Evolutionary conservation across 1,139 yeast genomes (phyloP).

Genomic region (Hansenula sp.): DNA sequence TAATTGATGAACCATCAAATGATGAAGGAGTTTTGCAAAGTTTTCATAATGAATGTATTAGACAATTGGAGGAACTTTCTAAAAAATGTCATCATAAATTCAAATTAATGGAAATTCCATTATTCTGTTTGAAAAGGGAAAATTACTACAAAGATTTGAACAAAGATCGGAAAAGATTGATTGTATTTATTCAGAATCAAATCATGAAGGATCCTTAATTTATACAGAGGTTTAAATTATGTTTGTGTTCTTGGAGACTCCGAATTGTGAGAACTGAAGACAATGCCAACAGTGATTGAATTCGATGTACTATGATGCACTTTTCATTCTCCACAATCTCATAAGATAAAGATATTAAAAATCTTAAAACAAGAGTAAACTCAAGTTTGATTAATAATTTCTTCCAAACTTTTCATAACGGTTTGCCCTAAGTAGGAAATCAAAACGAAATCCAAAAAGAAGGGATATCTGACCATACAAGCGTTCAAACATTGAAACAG

Average conservation of each 20-base stretch:
- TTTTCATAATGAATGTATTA: background rate
- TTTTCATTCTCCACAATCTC: slow-evolving; percentile 3
- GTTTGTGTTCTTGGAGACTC: slow-evolving; percentile 30
- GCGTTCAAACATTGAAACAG: background rate
- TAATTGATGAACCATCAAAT: background rate
- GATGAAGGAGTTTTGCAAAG: background rate
- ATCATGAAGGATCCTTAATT: background rate
- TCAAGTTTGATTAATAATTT: too few species aligned
- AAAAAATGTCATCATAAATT: slow-evolving; percentile 7
- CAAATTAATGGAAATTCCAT: slow-evolving; percentile 9
- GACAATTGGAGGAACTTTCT: slow-evolving; percentile 4
- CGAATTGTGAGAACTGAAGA: slow-evolving; percentile 14
- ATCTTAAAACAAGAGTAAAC: background rate
- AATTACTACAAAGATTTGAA: slow-evolving; percentile 3
- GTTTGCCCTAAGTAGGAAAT: slow-evolving; percentile 15
- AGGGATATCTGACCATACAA: slow-evolving; percentile 10
- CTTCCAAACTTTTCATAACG: background rate
- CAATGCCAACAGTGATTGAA: slow-evolving; percentile 1
- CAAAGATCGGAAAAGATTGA: slow-evolving; percentile 9
- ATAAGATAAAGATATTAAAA: background rate
- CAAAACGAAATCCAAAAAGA: slow-evolving; percentile 18
- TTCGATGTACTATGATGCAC: slow-evolving; percentile 30
- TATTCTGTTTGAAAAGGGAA: slow-evolving; percentile 8
- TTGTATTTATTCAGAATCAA: slow-evolving; percentile 6
- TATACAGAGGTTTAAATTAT: slow-evolving; percentile 2